Conservation (phyloP, 2,329 filamentous ascomycete genomes). For the Fusarium palustre region DNA sequence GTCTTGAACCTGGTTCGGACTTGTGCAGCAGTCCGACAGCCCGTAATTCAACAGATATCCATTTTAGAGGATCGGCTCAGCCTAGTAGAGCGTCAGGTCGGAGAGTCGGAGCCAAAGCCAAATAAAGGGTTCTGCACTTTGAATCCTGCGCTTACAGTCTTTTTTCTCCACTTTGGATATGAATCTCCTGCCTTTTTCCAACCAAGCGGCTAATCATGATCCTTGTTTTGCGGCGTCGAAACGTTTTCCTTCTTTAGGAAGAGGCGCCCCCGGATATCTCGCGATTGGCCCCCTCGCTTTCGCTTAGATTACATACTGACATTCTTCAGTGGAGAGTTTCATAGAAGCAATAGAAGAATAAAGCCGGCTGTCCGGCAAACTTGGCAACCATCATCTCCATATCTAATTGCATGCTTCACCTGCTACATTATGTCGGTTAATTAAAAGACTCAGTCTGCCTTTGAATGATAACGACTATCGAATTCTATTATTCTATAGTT, state of each 20-base stretch:
- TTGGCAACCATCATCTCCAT: background rate
- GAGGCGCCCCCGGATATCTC: slow-evolving; percentile 9
- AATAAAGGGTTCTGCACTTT: background rate
- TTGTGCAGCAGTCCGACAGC: slow-evolving; percentile 40
- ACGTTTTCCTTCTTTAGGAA: slow-evolving; percentile 40
- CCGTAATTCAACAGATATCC: slow-evolving; percentile 23
- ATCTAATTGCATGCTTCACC: background rate
- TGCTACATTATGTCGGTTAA: background rate
- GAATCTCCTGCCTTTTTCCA: slow-evolving; percentile 14
- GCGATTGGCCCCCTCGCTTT: slow-evolving; percentile 9
- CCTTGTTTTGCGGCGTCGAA: slow-evolving; percentile 35
- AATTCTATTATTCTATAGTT: background rate
- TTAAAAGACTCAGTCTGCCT: background rate
- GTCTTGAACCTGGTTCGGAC: slow-evolving; percentile 30
- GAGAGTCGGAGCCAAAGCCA: background rate
- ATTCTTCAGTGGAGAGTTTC: background rate
- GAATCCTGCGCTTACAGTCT: slow-evolving; percentile 18
- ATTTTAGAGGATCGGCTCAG: background rate
- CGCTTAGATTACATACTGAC: slow-evolving; percentile 8
- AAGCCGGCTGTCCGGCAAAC: slow-evolving; percentile 34
- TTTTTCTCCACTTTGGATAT: slow-evolving; percentile 13
- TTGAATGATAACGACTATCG: background rate
- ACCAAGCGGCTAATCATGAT: slow-evolving; percentile 16
- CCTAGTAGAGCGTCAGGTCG: background rate
- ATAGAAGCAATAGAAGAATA: background rate